Evolutionary conservation across 2,329 filamentous ascomycete species (phyloP).

Genomic region (Cryphonectria naterciae): DNA sequence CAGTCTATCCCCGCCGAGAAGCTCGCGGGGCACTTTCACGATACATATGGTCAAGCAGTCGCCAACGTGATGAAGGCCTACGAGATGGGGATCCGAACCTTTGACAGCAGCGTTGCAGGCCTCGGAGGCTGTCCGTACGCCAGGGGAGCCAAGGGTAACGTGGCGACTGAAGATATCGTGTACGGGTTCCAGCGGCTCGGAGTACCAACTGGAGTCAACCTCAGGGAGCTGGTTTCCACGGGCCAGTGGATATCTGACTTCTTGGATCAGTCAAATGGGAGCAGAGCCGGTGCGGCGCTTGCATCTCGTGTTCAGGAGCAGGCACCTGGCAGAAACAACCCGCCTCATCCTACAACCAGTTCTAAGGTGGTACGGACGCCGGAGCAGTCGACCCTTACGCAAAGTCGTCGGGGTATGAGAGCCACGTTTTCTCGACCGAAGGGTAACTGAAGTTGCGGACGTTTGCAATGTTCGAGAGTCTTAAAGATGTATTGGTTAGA

Average conservation of each 20-base stretch:
- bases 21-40: constrained; percentile 72
- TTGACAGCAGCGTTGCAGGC: constrained; percentile 69
- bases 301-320: not conserved
- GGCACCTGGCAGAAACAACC: not conserved
- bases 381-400: not conserved
- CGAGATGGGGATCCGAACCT: constrained; percentile 64
- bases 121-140: constrained; percentile 71
- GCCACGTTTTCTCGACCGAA: not conserved
- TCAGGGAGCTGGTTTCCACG: not conserved
- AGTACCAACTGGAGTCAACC: not conserved
- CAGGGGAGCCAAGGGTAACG: constrained; percentile 60
- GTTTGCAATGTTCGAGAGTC: not conserved
- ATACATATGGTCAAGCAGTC: constrained; percentile 71
- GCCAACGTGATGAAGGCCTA: constrained; percentile 68
- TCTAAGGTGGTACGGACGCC: not conserved
- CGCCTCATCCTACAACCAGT: not conserved
- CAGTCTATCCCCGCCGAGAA: constrained; percentile 53
- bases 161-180: not conserved
- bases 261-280: not conserved
- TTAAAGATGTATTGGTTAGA: not conserved
- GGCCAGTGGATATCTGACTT: constrained; percentile 3
- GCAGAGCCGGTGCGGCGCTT: constrained; percentile 9
- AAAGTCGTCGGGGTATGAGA: not conserved
- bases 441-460: not conserved
- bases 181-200: constrained; percentile 1